Base-by-base conservation (phyloP, 371 early-diverging fungal species). In the Coemansia sp. region DNA sequence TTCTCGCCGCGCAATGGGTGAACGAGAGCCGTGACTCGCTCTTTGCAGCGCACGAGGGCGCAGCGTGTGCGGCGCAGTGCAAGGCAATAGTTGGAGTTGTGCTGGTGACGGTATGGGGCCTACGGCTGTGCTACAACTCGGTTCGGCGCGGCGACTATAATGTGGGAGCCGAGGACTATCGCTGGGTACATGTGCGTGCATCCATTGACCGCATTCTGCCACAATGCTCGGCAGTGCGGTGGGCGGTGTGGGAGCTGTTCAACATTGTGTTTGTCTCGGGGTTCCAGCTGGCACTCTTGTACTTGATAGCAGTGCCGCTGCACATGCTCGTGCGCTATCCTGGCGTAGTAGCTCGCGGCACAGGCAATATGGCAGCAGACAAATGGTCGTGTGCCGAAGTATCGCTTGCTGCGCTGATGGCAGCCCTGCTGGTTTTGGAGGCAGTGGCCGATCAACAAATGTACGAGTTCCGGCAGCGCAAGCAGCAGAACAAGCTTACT, bases 401-500 rank as follows among this genome's bases (percentile, higher is more conserved):
- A 1, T 16, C 12, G 18, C 42, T 72, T 50, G 69, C 26, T 0
- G 23, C 14, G 20, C 0, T 39, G 2, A 69, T 73, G 73, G 53
- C 26, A 0, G n/a, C 21, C n/a, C 4, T 65, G 48, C 40, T 77
- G 23, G 51, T 65, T 0, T 47, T 84, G 23, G 95, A 95, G 77
- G 83, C 81, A 0, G 64, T 87, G 6, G 93, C 95, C 0, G 96
- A 96, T 79, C 72, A 91, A 44, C 95, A 96, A 65, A 92, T 93
- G 70, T 94, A 86, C 82, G 69, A 60, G 1, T 94, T 93, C 77
- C 94, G 95, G 66, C 82, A 80, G 33, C 72, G 74, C 20, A 94
- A 94, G 79, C 64, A 80, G 6, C 66, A 67, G 39, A 72, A 71
- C 7, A 65, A 65, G 16, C 64, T 83, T 11, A 66, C 70, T 0